A percentile compares a stretch with the other conserved stretches of the same genome.
Conservation (phyloP, 2,329 filamentous ascomycete species). For the Neofusicoccum sp. region DNA sequence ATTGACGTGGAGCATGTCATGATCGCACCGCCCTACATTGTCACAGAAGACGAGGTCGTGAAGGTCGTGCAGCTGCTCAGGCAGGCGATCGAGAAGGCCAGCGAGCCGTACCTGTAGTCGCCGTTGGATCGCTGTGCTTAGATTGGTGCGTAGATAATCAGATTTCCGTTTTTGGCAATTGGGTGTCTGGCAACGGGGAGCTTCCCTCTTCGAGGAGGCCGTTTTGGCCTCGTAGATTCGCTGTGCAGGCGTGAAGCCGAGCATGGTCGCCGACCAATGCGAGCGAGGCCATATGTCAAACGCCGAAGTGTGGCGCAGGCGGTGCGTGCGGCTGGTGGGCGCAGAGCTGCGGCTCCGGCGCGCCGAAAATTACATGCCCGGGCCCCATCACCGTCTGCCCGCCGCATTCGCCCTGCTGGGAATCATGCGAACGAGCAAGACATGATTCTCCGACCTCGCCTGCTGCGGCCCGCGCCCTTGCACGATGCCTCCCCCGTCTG, state of each 20-base stretch:
- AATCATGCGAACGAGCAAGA: constrained; percentile 29
- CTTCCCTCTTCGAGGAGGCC: not conserved
- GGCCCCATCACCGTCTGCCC: not conserved
- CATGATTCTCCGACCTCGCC: constrained; percentile 41
- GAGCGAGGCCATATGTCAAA: not conserved
- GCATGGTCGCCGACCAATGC: not conserved
- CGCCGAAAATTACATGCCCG: constrained; percentile 5
- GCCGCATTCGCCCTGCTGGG: not conserved
- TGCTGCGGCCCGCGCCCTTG: constrained; percentile 33
- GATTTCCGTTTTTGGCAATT: not conserved
- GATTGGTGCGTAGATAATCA: not conserved
- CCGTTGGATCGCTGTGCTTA: not conserved
- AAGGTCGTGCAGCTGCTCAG: constrained; percentile 6
- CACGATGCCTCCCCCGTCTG: constrained; percentile 36
- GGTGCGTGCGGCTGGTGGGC: not conserved
- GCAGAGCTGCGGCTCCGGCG: not conserved
- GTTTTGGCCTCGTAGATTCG: not conserved
- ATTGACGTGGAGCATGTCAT: constrained; percentile 19
- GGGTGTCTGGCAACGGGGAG: not conserved
- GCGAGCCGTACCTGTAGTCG: constrained; percentile 16
- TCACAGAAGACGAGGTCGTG: constrained; percentile 12
- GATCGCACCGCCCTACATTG: constrained; percentile 13
- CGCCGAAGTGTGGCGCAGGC: not conserved
- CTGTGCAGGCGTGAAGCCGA: not conserved
- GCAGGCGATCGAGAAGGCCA: constrained; percentile 12